A percentile compares a stretch with the other conserved stretches of the same genome.
Evolutionary conservation across 225 moss, liverwort and hornwort species (phyloP).

Genomic region (Antitrichia curtipendula): DNA sequence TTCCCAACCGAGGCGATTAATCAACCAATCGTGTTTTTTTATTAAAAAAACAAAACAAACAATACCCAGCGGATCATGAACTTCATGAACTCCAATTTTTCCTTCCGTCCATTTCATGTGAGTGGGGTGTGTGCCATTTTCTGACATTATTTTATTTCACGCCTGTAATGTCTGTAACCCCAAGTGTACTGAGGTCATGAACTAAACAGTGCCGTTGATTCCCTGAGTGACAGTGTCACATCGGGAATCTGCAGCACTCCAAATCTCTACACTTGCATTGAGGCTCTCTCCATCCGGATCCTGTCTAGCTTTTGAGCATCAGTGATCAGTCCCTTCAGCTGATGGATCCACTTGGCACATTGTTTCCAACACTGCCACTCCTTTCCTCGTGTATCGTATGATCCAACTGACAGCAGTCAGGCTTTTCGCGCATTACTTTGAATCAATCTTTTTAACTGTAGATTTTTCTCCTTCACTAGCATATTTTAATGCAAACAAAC

Average conservation of each 20-base stretch:
- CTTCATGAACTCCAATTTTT: background rate
- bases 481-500: background rate
- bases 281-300: background rate
- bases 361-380: background rate
- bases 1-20: conserved; percentile 1
- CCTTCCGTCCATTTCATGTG: background rate
- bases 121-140: background rate
- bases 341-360: background rate
- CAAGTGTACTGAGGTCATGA: background rate
- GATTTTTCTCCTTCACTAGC: background rate
- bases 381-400: background rate
- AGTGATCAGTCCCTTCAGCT: background rate
- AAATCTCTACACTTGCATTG: background rate
- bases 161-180: background rate
- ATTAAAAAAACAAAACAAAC: no score
- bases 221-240: background rate
- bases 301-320: background rate
- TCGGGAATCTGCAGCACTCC: background rate
- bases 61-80: background rate
- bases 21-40: background rate
- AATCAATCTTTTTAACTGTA: background rate
- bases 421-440: background rate
- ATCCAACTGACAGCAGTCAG: background rate
- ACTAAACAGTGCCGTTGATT: background rate
- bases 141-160: background rate